Evolutionary conservation across 2,329 filamentous ascomycete genomes (phyloP), one percentile per base, ranked within the genome.

Genomic region (Pseudocercospora fijiensis): DNA sequence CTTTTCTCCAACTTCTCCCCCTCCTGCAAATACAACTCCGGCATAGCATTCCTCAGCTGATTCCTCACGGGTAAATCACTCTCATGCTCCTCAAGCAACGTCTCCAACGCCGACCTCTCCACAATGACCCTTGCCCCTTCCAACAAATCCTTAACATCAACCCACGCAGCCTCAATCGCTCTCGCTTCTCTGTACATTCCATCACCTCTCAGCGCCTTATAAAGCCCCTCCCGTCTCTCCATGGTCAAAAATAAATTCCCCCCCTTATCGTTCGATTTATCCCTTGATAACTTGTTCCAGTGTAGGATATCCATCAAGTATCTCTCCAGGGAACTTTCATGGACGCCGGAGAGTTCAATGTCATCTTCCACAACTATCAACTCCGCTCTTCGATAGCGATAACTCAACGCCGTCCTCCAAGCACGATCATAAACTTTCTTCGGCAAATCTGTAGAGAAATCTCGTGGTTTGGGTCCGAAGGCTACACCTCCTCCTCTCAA

Each of bases 131-230:
- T 87, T 60, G 90, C 90, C 60, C 89, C 88, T 81, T 95, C 91
- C 69, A 99, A 80, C 68, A 99, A 78, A 76, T 98, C 91, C 85
- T 98, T 99, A 67, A 99, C 92, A 78, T 98, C 95, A 37, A 99
- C 91, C 67, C 96, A 90, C n/a, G 84, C 81, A 64, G 89, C 82
- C 62, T 86, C 84, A 70, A 92, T 80, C 8, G 89, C 88, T 61
- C 87, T 85, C 20, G 90, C 91, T 66, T 92, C 85, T 60, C 72
- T 85, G 80, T 8, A 84, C 85, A 66, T 88, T 78, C 64, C 85
- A 80, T 78, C 80, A 57, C 84, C 80, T 58, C 85, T 83, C 74
- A 96, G 82, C 43, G 88, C 88, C 10, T 28, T 28, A 52, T 24
- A 65, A 18, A 65, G 20, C 4, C 55, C 59, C 79, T 64, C 85